Evolutionary conservation across 345 rosid species (phyloP), one percentile per base, ranked within the genome.

Genomic region (Fremontodendron californicum): DNA sequence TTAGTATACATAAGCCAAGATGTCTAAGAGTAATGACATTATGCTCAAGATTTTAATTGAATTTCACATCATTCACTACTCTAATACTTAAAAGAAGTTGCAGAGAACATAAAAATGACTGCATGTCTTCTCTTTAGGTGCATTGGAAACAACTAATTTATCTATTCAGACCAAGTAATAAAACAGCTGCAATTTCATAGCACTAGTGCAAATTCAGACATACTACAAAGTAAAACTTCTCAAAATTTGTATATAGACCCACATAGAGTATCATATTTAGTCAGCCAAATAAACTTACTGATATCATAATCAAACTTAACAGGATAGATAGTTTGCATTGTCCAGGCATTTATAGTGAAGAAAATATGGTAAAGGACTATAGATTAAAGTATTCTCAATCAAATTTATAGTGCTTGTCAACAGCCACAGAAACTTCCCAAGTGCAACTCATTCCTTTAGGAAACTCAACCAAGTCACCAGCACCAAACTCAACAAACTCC

Each of bases 371-470:
- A 16, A 70, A 60, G 29, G 72, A 69, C 46, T 31, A 8, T 5
- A 33, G 4, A 7, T 21, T 29, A 11, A 54, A 29, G 35, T 9
- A 35, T 0, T 6, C 15, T 78, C 78, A 91, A 65, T 90, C 94
- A 9, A 92, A 94, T n/a, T 90, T 89, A 63, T 91, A 94, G 82
- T 94, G 97, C 80, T 94, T 94, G 80, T 92, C 96, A 48, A 94
- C 96, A 33, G 88, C 94, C 18, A 82, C 90, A 0, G 92, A 87
- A 52, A 92, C 97, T 83, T 92, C 97, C 98, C 97, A 92, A 84
- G 92, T 92, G 88, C 97, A 92, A 78, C 89, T 89, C 97, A 92
- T 89, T 76, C 98, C 98, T 81, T 92, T 90, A 0, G 96, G 94
- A 82, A 92, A 92, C 76, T 80, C 89, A 74, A 88, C 97, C 79